Conservation (phyloP, 108 stramenopile species). For the Cyclotella kingstonii region DNA sequence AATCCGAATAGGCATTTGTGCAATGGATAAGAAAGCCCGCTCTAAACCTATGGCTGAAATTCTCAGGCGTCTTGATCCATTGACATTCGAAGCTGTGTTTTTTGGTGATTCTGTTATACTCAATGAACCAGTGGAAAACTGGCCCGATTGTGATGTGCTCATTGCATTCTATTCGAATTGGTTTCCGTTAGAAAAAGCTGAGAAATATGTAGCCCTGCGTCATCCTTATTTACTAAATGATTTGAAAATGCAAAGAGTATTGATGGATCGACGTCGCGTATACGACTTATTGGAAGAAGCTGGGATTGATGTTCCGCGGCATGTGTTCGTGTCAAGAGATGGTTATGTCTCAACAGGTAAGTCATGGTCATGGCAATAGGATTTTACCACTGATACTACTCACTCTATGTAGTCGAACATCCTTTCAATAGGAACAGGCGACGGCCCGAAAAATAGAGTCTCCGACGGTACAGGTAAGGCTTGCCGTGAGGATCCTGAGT, state of each 20-base stretch:
- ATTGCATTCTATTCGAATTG: constrained; percentile 92
- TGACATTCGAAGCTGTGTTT: constrained; percentile 76
- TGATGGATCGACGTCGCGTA: constrained; percentile 92
- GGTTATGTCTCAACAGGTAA: constrained; percentile 64
- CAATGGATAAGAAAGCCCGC: constrained; percentile 94
- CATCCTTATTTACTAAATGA: constrained; percentile 93
- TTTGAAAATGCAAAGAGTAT: constrained; percentile 77
- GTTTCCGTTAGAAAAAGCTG: constrained; percentile 91
- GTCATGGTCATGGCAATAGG: not conserved
- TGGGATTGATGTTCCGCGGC: constrained; percentile 93
- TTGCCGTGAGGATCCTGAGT: constrained; percentile 32
- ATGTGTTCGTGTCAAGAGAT: constrained; percentile 88
- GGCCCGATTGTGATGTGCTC: constrained; percentile 93
- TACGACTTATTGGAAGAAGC: constrained; percentile 87
- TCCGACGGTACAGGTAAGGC: constrained; percentile 1
- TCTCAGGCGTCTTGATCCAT: constrained; percentile 77
- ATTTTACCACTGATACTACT: not conserved
- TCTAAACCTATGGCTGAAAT: constrained; percentile 99
- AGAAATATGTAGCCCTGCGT: constrained; percentile 84
- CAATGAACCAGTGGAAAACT: constrained; percentile 86
- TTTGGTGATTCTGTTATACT: constrained; percentile 93
- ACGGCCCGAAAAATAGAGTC: constrained; percentile 55
- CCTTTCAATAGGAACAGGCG: constrained; percentile 40
- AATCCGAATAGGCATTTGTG: constrained; percentile 94
- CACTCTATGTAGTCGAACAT: not conserved